phyloP scores from a whole-genome alignment of 176 grass and related monocot genomes.

The Zoysia pacifica region DNA sequence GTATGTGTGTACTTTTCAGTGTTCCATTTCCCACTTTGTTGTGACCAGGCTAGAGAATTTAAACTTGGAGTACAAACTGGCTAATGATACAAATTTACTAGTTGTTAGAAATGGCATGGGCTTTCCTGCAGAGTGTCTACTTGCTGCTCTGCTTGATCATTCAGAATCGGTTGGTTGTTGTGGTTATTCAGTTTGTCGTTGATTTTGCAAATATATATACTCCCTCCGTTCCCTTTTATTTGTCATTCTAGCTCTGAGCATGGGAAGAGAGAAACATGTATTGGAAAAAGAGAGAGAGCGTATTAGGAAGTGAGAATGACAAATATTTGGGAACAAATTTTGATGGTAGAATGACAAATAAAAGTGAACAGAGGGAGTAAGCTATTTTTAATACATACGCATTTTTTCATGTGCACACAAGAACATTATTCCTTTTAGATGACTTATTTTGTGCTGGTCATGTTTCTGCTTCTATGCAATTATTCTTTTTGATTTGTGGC shows the following conservation, averaged over 20 bases:
- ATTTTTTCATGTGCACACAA: neutral
- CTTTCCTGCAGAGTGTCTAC: neutral
- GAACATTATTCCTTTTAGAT: neutral
- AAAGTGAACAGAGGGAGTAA: neutral
- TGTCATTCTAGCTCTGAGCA: no score
- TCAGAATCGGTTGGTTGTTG: neutral
- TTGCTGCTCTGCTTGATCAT: neutral
- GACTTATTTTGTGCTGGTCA: neutral
- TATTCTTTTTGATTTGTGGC: neutral
- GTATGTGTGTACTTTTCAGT: slow-evolving; percentile 37
- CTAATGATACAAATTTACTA: slow-evolving; percentile 1
- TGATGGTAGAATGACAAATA: no score
- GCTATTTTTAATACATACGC: neutral
- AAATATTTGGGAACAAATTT: no score
- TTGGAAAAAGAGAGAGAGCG: no score
- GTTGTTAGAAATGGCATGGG: neutral
- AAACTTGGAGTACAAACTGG: neutral
- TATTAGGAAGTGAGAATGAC: no score
- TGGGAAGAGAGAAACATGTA: no score
- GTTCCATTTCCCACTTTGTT: slow-evolving; percentile 4
- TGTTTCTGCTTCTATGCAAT: neutral
- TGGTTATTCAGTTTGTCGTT: neutral
- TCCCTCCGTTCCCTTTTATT: no score
- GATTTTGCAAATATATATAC: neutral
- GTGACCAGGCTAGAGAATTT: neutral